Evolutionary conservation across 2,329 filamentous ascomycete genomes (phyloP).

Genomic region (Epichloe elymi): DNA sequence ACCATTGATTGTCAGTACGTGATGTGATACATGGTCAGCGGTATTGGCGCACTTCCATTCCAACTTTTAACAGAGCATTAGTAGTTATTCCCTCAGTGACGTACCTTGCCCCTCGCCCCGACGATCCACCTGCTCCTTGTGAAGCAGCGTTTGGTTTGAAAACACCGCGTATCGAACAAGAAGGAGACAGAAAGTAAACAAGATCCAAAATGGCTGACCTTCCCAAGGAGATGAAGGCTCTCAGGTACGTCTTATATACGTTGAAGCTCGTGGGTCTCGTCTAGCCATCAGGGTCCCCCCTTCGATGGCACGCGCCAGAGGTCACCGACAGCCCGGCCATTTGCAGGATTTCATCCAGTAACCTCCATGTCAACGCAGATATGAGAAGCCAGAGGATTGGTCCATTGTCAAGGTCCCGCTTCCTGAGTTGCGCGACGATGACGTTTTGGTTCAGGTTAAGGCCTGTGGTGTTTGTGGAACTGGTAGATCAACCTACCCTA

Average conservation of each 20-base stretch:
- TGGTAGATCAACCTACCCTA: slow-evolving; percentile 21
- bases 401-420: slow-evolving; percentile 49
- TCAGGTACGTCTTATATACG: slow-evolving; percentile 32
- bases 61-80: neutral
- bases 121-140: neutral
- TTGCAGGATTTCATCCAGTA: neutral
- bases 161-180: neutral
- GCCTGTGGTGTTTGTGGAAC: slow-evolving; percentile 51
- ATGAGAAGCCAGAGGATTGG: slow-evolving; percentile 49
- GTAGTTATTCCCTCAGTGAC: neutral
- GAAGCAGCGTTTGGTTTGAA: neutral
- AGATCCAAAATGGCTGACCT: slow-evolving; percentile 22
- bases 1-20: neutral
- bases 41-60: neutral
- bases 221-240: slow-evolving; percentile 47
- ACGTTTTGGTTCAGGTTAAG: slow-evolving; percentile 54
- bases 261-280: neutral
- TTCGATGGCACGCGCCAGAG: neutral
- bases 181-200: neutral
- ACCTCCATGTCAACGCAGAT: slow-evolving; percentile 20
- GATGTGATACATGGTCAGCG: neutral
- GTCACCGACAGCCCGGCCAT: neutral
- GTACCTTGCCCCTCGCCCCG: neutral
- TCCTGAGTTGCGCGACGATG: slow-evolving; percentile 44
- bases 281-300: slow-evolving; percentile 12